Evolutionary conservation across 768 basidiomycete species (phyloP).

Genomic region (Calocera cornea): DNA sequence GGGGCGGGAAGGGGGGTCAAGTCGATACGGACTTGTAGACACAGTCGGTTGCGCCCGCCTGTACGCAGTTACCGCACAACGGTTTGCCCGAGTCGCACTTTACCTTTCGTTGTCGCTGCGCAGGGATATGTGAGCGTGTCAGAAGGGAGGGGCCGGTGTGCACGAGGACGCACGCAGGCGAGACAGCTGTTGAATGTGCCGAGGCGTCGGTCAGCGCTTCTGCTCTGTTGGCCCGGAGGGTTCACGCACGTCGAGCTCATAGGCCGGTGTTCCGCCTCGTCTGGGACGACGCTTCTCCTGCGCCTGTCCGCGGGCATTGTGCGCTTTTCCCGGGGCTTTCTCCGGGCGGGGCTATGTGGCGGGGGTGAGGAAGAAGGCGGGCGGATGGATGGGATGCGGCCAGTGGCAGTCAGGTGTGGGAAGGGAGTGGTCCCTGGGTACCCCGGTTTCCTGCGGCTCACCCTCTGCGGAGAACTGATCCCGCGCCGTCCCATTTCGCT

Average conservation of each 20-base stretch:
- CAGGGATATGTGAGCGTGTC: neutral
- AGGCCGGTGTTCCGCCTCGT: neutral
- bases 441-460: too few species aligned
- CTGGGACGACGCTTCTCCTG: neutral
- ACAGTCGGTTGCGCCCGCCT: neutral
- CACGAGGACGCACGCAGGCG: neutral
- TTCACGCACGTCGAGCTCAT: neutral
- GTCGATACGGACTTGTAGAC: neutral
- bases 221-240: neutral
- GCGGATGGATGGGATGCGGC: neutral
- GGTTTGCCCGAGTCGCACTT: conserved; percentile 4
- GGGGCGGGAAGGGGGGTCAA: neutral
- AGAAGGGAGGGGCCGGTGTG: neutral
- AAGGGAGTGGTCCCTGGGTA: neutral
- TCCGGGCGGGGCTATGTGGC: neutral
- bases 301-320: conserved; percentile 1
- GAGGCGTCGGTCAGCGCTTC: neutral
- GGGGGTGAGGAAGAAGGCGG: neutral
- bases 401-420: neutral
- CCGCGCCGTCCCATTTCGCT: too few species aligned
- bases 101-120: conserved; percentile 1
- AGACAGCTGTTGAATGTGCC: neutral
- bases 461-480: too few species aligned
- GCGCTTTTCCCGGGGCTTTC: too few species aligned
- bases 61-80: neutral